Evolutionary conservation across 768 basidiomycete genomes (phyloP).

Genomic region (Phanerochaete carnosa): DNA sequence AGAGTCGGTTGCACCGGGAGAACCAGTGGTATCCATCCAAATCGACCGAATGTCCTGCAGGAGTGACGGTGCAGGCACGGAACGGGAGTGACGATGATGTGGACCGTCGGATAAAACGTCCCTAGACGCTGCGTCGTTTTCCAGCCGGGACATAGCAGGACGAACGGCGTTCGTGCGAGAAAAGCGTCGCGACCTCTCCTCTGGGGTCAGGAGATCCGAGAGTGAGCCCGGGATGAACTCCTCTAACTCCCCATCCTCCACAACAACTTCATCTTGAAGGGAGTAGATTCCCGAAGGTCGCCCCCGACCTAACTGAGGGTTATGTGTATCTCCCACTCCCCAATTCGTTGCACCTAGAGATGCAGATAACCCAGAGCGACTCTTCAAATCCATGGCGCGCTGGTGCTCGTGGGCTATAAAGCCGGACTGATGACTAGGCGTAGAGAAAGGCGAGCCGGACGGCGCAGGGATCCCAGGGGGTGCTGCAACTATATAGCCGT

Average conservation of each 20-base stretch:
- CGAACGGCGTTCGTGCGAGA: conserved; percentile 60
- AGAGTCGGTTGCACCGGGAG: conserved; percentile 32
- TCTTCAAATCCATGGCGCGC: conserved; percentile 31
- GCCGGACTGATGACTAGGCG: conserved; percentile 59
- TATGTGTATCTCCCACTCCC: conserved; percentile 28
- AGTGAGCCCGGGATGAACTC: conserved; percentile 88
- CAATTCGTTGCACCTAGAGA: conserved; percentile 59
- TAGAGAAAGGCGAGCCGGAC: conserved; percentile 72
- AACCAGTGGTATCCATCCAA: conserved; percentile 61
- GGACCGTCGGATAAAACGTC: conserved; percentile 22
- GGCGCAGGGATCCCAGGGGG: conserved; percentile 36
- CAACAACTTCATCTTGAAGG: conserved; percentile 34
- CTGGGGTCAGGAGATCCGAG: conserved; percentile 85
- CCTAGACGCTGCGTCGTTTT: conserved; percentile 17
- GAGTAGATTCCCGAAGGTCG: conserved; percentile 5
- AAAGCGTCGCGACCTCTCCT: conserved; percentile 80
- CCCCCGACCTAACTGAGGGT: neutral
- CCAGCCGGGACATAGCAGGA: conserved; percentile 19
- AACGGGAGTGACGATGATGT: conserved; percentile 77
- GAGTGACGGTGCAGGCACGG: conserved; percentile 75
- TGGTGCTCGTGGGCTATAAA: conserved; percentile 40
- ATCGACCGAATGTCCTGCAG: conserved; percentile 76
- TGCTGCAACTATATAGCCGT: conserved; percentile 13
- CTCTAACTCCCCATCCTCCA: conserved; percentile 77
- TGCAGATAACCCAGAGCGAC: conserved; percentile 53